Evolutionary conservation across 2,329 filamentous ascomycete species (phyloP).

Genomic region (Pezicula rhizophila): DNA sequence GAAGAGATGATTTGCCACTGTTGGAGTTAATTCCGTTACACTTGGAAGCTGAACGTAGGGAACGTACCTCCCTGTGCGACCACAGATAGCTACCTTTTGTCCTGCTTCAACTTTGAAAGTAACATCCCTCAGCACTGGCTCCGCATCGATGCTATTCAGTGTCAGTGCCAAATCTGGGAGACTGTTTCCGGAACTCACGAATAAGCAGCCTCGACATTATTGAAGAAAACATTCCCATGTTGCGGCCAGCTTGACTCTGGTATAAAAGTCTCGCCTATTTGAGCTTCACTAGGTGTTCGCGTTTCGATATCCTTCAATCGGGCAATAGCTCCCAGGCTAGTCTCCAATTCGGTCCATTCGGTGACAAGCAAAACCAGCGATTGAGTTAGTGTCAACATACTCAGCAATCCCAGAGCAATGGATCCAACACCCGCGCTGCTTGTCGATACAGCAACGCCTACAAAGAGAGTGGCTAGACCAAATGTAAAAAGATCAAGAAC

Average conservation of each 20-base stretch:
- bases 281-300: not conserved
- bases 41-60: too few relatives aligned
- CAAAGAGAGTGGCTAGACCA: slow-evolving; percentile 23
- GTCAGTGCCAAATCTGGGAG: too few relatives aligned
- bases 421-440: slow-evolving; percentile 5
- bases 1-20: too few relatives aligned
- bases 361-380: slow-evolving; percentile 24
- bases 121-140: not conserved
- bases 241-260: slow-evolving; percentile 23
- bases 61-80: slow-evolving; percentile 37
- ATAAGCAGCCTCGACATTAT: slow-evolving; percentile 2
- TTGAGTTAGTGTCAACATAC: slow-evolving; percentile 39
- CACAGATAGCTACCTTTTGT: slow-evolving; percentile 43
- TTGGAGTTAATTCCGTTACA: too few relatives aligned
- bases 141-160: not conserved
- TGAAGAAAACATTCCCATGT: slow-evolving; percentile 11
- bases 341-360: slow-evolving; percentile 49
- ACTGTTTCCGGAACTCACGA: not conserved
- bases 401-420: slow-evolving; percentile 35
- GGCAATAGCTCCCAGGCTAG: slow-evolving; percentile 48
- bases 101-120: slow-evolving; percentile 23
- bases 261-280: not conserved
- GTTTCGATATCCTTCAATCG: slow-evolving; percentile 36
- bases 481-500: slow-evolving; percentile 38
- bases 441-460: slow-evolving; percentile 20